phyloP scores from a whole-genome alignment of 306 rosid genomes.

The Glycine tomentella region DNA sequence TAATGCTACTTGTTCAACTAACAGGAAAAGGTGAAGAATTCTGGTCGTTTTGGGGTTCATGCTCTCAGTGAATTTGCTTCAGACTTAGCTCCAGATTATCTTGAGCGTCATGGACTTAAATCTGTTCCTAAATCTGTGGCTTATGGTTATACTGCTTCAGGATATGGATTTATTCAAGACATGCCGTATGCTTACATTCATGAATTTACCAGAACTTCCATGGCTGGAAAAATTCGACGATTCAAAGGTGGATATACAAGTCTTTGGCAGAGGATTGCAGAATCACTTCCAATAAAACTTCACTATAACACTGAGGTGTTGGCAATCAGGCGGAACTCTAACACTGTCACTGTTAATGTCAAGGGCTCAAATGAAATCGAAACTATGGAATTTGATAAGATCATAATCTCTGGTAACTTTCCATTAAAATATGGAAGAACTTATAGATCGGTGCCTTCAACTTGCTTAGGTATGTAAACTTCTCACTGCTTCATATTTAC shows the following conservation, averaged over 20 bases:
- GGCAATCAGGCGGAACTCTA: conserved; percentile 61
- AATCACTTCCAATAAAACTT: conserved; percentile 75
- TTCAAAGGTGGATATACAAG: conserved; percentile 88
- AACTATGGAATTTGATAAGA: conserved; percentile 76
- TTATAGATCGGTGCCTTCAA: conserved; percentile 65
- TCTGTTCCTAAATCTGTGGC: conserved; percentile 86
- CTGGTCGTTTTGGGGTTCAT: conserved; percentile 76
- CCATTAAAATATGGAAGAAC: conserved; percentile 76
- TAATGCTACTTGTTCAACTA: conserved; percentile 39
- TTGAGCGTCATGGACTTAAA: conserved; percentile 67
- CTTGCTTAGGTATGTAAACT: conserved; percentile 55
- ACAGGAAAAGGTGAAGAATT: conserved; percentile 82
- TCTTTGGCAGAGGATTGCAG: conserved; percentile 77
- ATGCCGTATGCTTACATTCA: conserved; percentile 93
- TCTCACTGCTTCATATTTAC: conserved; percentile 31
- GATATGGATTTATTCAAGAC: conserved; percentile 89
- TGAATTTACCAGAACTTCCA: conserved; percentile 91
- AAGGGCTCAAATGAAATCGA: conserved; percentile 54
- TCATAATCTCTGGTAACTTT: conserved; percentile 84
- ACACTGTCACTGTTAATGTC: conserved; percentile 54
- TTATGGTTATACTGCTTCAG: conserved; percentile 95
- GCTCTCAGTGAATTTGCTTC: conserved; percentile 80
- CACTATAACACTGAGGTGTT: conserved; percentile 73
- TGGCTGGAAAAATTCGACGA: conserved; percentile 96
- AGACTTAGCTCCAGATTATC: conserved; percentile 65